phyloP scores from a whole-genome alignment of 2,329 filamentous ascomycete genomes.

The Colletotrichum filicis region DNA sequence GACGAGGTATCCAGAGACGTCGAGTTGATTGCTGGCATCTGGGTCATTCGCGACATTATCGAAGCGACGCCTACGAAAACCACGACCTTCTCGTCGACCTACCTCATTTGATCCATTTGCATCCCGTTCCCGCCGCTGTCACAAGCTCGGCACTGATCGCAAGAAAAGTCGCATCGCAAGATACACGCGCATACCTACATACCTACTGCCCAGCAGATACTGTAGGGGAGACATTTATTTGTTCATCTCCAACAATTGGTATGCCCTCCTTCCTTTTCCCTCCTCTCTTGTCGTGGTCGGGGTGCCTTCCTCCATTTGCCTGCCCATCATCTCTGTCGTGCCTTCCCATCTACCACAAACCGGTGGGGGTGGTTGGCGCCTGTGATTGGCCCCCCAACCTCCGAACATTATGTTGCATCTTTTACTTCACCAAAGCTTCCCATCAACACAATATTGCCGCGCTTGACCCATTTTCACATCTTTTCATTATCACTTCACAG shows the following conservation, averaged over 20 bases:
- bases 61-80: conserved; percentile 31
- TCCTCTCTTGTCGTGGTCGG: conserved; percentile 7
- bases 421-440: not conserved
- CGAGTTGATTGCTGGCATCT: conserved; percentile 34
- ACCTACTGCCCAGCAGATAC: conserved; percentile 45
- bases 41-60: conserved; percentile 29
- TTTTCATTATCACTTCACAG: not conserved
- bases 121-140: not conserved
- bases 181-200: not conserved
- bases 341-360: not conserved
- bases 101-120: conserved; percentile 25
- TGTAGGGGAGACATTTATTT: conserved; percentile 96
- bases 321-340: not conserved
- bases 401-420: not conserved
- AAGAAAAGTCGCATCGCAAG: conserved; percentile 5
- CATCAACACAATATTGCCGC: not conserved
- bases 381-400: not conserved
- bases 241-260: conserved; percentile 90
- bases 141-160: conserved; percentile 5
- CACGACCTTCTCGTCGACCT: conserved; percentile 25
- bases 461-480: not conserved
- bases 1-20: conserved; percentile 34
- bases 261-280: conserved; percentile 47
- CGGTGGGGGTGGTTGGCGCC: too few relatives aligned
- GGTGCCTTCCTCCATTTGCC: not conserved